Conservation (phyloP, 2,329 filamentous ascomycete genomes). For the Pseudopithomyces maydicus region DNA sequence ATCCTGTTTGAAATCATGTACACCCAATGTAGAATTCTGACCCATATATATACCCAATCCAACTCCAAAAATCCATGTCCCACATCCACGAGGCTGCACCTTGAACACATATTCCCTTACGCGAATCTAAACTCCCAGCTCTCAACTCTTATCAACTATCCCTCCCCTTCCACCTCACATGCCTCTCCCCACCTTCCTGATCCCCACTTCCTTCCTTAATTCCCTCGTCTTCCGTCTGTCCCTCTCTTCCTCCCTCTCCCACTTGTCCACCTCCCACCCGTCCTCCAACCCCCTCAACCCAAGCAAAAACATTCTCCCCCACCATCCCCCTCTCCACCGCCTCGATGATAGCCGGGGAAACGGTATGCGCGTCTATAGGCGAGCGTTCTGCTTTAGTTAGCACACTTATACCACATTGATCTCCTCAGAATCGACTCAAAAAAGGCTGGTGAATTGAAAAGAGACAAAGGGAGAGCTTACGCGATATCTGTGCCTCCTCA, state of each 20-base stretch:
- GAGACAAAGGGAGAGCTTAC: too few relatives aligned
- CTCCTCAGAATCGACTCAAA: too few relatives aligned
- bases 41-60: too few relatives aligned
- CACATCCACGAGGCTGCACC: too few relatives aligned
- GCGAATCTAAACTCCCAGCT: background rate
- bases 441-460: too few relatives aligned
- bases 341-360: constrained; percentile 27
- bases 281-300: background rate
- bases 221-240: constrained; percentile 13
- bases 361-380: background rate
- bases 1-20: too few relatives aligned
- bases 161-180: constrained; percentile 27
- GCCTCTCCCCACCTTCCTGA: constrained; percentile 13
- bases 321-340: constrained; percentile 32
- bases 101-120: too few relatives aligned
- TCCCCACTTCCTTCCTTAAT: constrained; percentile 13
- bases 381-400: background rate
- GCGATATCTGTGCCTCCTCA: too few relatives aligned
- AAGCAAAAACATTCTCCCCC: constrained; percentile 18
- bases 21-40: too few relatives aligned
- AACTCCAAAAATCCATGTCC: too few relatives aligned
- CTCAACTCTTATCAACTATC: constrained; percentile 15
- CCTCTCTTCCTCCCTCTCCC: background rate
- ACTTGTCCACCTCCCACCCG: background rate
- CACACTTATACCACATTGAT: too few relatives aligned